Evolutionary conservation across 75 land plant species (phyloP), one percentile per base, ranked within the genome.

Genomic region (Pseudotsuga menziesii): DNA sequence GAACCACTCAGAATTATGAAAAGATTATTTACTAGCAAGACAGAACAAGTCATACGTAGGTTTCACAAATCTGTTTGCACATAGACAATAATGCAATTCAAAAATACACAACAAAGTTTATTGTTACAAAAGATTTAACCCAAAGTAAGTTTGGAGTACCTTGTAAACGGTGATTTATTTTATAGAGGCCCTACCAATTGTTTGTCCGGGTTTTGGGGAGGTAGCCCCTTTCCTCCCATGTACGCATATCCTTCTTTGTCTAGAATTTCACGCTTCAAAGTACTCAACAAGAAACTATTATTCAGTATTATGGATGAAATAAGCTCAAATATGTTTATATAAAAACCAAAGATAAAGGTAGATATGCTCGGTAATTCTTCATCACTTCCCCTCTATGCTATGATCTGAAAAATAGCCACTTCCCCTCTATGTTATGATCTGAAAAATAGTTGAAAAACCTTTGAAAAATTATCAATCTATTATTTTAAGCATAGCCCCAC

Each of bases 191-290:
- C 48, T 52, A 36, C 72, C 44, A 36, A 52, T 36, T 39, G 72
- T 69, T 69, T 69, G 23, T 69, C 72, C 72, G 39, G 39, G 48
- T 69, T 69, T 39, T 1, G 83, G 81, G 58, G 82, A 17, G 81
- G 81, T 57, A 80, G 39, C 26, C 83, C 83, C 72, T 82, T 82
- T 27, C 82, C 83, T 66, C 83, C 83, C 81, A 79, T 79, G 81
- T 79, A 82, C 15, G 76, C 82, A 79, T 27, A 57, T 48, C 44
- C 81, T 54, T 81, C 83, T 59, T 72, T 58, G 75, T 82, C 83
- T 15, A 82, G 81, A 22, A 82, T 25, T 23, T 72, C 61, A 39
- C 83, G 82, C 83, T 82, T 63, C 62, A 81, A 12, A 69, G 9
- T 9, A 69, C 72, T 39, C 23, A 69, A 5, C 35, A 66, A 66